A percentile compares a stretch with the other conserved stretches of the same genome.
These are phyloP conservation scores for Plasmopara muralis DNA, from an alignment of 352 stramenopile genomes.

Conservation along the genomic window DNA sequence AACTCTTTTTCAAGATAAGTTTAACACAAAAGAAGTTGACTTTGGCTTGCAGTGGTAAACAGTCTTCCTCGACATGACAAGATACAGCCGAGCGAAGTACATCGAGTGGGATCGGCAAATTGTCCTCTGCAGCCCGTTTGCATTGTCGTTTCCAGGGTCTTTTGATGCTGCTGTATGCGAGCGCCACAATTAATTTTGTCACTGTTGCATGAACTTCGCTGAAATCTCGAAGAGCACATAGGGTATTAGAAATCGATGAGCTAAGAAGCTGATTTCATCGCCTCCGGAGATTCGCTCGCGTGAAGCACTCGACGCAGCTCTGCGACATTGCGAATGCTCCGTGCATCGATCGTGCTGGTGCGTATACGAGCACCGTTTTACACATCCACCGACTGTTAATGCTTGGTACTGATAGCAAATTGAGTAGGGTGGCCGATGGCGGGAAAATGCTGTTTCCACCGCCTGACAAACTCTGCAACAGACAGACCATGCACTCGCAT, in stretches of 20 bases:
- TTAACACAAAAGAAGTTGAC: constrained; percentile 43
- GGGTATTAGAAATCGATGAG: constrained; percentile 44
- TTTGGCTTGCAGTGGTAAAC: constrained; percentile 59
- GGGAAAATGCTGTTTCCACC: too few species aligned
- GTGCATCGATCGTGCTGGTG: too few species aligned
- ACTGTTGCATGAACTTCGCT: constrained; percentile 55
- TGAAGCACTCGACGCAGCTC: constrained; percentile 49
- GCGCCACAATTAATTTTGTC: constrained; percentile 57
- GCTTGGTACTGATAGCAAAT: too few species aligned
- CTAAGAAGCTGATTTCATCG: constrained; percentile 60
- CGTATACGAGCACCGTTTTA: too few species aligned
- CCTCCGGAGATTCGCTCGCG: constrained; percentile 68
- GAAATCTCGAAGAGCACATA: constrained; percentile 41
- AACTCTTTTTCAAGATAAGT: constrained; percentile 70
- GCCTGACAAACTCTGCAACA: too few species aligned
- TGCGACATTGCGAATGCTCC: too few species aligned
- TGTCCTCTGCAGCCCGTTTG: constrained; percentile 16
- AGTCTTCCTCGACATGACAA: constrained; percentile 76
- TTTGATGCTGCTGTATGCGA: constrained; percentile 49
- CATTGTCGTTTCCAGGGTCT: constrained; percentile 26
- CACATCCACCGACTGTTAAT: too few species aligned
- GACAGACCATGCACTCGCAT: too few species aligned
- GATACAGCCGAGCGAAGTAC: constrained; percentile 55
- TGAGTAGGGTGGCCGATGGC: too few species aligned
- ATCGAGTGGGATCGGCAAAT: constrained; percentile 39